Evolutionary conservation across 768 basidiomycete genomes (phyloP), one percentile per base, ranked within the genome.

Genomic region (Boletus tomentosulus): DNA sequence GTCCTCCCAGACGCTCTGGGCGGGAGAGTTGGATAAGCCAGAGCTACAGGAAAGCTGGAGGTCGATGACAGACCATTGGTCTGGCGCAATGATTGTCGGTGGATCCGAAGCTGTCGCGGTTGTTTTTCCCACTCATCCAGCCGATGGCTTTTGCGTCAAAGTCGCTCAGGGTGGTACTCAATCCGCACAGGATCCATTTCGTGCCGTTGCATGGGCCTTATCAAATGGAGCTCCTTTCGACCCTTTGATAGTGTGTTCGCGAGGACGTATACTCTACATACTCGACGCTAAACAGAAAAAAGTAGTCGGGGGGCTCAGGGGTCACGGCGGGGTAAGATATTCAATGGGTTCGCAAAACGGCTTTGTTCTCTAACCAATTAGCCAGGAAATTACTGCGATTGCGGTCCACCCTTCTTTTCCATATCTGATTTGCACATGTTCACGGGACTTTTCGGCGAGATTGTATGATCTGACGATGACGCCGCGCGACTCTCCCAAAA

Each of bases 271-370:
- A 22, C 57, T 89, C 22, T 83, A 83, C 62, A 71, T 87, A 15
- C 76, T 81, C 62, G 75, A 84, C 58, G 69, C 78, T 10, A 68
- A 67, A 48, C 68, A 63, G 19, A 70, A 71, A 38, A 62, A 64
- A 3, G 55, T 83, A 6, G 53, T 77, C 3, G 77, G 83, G 7
- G 73, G 70, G 56, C 71, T 87, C 38, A 79, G 84, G 37, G 87
- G 86, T 3, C 88, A 90, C 64, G 88, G 88, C 22, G 85, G 84
- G 35, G 88, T 87, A 70, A 71, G 82, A 70, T 41, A 3, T 45
- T n/a, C 46, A 30, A 43, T 45, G 24, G 12, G 6, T 33, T 49
- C n/a, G 13, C 11, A 41, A 41, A 30, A 19, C n/a, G 22, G 3
- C 12, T 33, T 43, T 42, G 4, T 38, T 48, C 33, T 15, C 57